Evolutionary conservation across 306 rosid genomes (phyloP), one percentile per base, ranked within the genome.

Genomic region (Vigna angularis): DNA sequence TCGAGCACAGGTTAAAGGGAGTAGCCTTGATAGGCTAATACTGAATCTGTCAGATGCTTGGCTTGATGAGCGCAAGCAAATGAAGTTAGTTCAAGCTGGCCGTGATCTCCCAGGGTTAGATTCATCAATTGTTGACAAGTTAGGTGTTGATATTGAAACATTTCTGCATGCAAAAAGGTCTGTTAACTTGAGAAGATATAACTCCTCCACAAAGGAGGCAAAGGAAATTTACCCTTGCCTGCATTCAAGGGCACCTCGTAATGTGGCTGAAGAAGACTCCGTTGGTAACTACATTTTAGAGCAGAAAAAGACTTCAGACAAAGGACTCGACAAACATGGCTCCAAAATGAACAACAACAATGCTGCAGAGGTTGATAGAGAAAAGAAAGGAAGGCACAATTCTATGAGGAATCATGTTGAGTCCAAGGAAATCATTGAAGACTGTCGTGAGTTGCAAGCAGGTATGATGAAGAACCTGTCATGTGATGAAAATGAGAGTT

Each of bases 41-140:
- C 89, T 85, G 62, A 88, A 87, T 55, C 80, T 91, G 73, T 87
- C 96, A 50, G 96, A 91, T 84, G 90, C 91, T 38, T 91, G 93
- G 96, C 89, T 91, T 79, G 89, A 89, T 55, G 96, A 91, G 82
- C 87, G 90, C 50, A 79, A 52, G 84, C 90, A 86, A 71, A 86
- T 82, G 90, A 89, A 82, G 87, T 63, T 72, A 48, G 65, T 69
- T 4, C 83, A 84, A 81, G 66, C 78, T 51, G 78, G 56, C 6
- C 75, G 53, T 16, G 74, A 75, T 79, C 76, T 80, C 68, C 53
- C 70, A 12, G 85, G 76, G 44, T 73, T 72, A 63, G 82, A 55
- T 70, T 83, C 88, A 50, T 83, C 88, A 55, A 74, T 86, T 61
- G 85, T 91, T 20, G 92, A 89, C 57, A 91, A 83, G 82, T 78